Base-by-base conservation (phyloP, 495 filamentous ascomycete species). In the Talaromyces trachyspermus region DNA sequence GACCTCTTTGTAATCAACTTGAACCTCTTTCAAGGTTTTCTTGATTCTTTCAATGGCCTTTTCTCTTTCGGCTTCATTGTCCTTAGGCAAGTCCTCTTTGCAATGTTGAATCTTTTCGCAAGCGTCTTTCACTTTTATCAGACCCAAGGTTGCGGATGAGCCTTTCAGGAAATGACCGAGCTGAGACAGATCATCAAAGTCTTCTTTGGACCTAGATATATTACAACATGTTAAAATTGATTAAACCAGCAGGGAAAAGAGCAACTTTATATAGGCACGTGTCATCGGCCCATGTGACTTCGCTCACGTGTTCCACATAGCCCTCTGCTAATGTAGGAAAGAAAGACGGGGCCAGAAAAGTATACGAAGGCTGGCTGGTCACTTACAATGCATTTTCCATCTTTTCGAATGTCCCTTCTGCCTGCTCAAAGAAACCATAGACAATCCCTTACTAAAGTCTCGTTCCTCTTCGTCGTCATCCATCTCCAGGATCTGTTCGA, bases 91-190 rank as follows among this genome's bases (percentile, higher is more conserved):
- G 6, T 46, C 44, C 19, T 46, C 44, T 37, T 94, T 92, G 56
- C 80, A 94, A 60, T 96, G 84, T 63, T 98, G 92, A 55, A 98
- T 95, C 73, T 94, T 86, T 65, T 96, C 91, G 63, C 92, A 98
- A 46, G 77, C 80, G 55, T 96, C 89, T 62, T 88, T 88, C 58
- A 98, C 85, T 68, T 95, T 94, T 55, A 72, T 86, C 30, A 98
- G 77, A 18, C 92, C 92, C 42, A 98, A 80, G 5, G 94, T 97
- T 15, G 92, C 92, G 8, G 91, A 95, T n/a, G 91, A 96, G 30
- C 92, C 92, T 66, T 98, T 98, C 45, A 98, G 72, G 70, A 95
- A 98, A 67, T 98, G 92, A 19, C 92, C 92, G 20, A 95, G 80
- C 12, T 71, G 72, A 14, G 90, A 95, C 12, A 98, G 81, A 46